Evolutionary conservation across 2,329 filamentous ascomycete species (phyloP), one percentile per base, ranked within the genome.

Genomic region (Chaetomium sp.): DNA sequence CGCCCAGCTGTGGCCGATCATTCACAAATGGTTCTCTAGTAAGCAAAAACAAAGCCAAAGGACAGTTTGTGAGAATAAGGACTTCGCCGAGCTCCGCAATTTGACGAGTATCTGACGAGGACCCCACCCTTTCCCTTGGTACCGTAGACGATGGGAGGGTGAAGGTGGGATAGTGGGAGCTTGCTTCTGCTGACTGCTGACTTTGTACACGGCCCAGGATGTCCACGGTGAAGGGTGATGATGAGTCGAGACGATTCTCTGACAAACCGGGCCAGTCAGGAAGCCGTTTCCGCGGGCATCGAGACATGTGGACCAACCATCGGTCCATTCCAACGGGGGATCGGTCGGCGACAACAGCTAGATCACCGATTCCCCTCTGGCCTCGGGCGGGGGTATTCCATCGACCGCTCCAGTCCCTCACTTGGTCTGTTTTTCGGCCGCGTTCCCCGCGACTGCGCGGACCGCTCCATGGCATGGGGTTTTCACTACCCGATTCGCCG

Each of bases 251-350:
- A 13, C 5, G 2, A n/a, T 47, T 31, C 12, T 47, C 16, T 56
- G 35, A 49, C 25, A 7, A 31, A 35, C 38, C 27, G 19, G 33
- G 9, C 33, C 23, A 6, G 45, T 57, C 61, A 50, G 31, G n/a
- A n/a, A 50, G 7, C 9, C 57, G 16, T 29, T 8, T 42, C 21
- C 29, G 23, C 27, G 35, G 19, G 35, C 25, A 21, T 42, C 19
- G 27, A 49, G 27, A 63, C 25, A 49, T 23, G 50, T 27, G 38
- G 50, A 21, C 56, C 62, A 59, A 59, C 62, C 56, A 49, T 25
- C 12, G n/a, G 10, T 45, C 27, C 23, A 27, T 12, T 12, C 19
- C 5, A 25, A 29, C 13, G 10, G n/a, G 25, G 35, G 62, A 56
- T 29, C 49, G 49, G 10, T 47, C 55, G 38, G 29, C n/a, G 21